phyloP scores from a whole-genome alignment of 495 filamentous ascomycete genomes.

The Recurvomyces mirabilis region DNA sequence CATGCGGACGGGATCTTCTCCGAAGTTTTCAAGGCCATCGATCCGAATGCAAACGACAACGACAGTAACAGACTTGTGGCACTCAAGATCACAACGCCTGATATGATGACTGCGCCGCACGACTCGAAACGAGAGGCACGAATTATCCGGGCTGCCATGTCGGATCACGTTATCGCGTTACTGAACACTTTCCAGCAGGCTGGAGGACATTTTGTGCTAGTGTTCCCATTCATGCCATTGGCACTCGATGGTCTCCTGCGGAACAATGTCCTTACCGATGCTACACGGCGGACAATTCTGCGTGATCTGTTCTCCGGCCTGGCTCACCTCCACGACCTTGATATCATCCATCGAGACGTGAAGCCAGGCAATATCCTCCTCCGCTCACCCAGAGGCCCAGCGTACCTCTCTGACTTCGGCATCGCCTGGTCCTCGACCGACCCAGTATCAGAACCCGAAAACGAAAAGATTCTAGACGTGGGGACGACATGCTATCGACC shows the following conservation, averaged over 20 bases:
- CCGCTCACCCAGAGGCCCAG: constrained; percentile 51
- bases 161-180: constrained; percentile 51
- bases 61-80: constrained; percentile 40
- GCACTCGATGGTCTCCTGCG: constrained; percentile 56
- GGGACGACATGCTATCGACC: constrained; percentile 85
- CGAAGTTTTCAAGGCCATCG: constrained; percentile 56
- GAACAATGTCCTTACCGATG: constrained; percentile 33
- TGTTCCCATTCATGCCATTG: constrained; percentile 71
- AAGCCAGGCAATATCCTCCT: constrained; percentile 87
- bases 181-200: constrained; percentile 57
- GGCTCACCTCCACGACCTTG: constrained; percentile 53
- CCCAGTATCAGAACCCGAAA: constrained; percentile 46
- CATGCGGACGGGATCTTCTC: constrained; percentile 70
- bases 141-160: constrained; percentile 47
- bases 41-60: constrained; percentile 19
- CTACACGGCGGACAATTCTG: constrained; percentile 42
- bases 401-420: constrained; percentile 80
- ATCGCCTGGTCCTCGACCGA: constrained; percentile 68
- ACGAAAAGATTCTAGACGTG: constrained; percentile 77
- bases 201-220: constrained; percentile 60
- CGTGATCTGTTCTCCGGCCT: constrained; percentile 63
- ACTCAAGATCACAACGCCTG: constrained; percentile 78
- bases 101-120: constrained; percentile 64
- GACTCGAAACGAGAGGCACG: constrained; percentile 64
- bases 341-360: constrained; percentile 84